Evolutionary conservation across 495 filamentous ascomycete species (phyloP).

Genomic region (Darksidea phi): DNA sequence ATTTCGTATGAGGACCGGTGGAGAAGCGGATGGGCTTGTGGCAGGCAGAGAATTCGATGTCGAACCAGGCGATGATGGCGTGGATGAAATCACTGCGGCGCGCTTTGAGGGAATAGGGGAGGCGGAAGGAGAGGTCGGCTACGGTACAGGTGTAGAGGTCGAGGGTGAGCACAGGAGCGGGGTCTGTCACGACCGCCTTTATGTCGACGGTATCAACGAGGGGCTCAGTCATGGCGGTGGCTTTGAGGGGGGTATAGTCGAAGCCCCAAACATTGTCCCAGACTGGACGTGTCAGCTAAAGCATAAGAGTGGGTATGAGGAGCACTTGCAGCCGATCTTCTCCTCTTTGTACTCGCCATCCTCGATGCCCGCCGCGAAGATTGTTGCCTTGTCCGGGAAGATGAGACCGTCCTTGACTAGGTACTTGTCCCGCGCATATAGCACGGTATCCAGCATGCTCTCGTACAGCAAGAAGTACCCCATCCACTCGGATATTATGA

Average conservation of each 20-base stretch:
- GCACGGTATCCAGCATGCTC: conserved; percentile 94
- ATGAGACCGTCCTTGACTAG: conserved; percentile 80
- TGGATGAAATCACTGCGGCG: conserved; percentile 89
- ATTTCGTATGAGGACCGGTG: conserved; percentile 51
- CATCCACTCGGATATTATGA: conserved; percentile 99
- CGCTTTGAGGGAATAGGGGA: conserved; percentile 67
- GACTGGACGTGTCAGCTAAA: conserved; percentile 50
- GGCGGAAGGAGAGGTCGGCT: conserved; percentile 73
- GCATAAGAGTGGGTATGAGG: neutral
- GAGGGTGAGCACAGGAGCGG: conserved; percentile 70
- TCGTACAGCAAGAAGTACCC: conserved; percentile 98
- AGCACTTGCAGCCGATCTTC: conserved; percentile 72
- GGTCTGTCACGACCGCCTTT: conserved; percentile 77
- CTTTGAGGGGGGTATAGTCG: conserved; percentile 82
- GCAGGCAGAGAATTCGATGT: conserved; percentile 95
- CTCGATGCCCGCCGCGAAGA: conserved; percentile 84
- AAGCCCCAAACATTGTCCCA: conserved; percentile 99
- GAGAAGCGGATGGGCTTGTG: conserved; percentile 54
- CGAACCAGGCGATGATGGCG: conserved; percentile 96
- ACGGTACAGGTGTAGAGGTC: conserved; percentile 76
- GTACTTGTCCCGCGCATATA: conserved; percentile 91
- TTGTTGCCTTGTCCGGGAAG: conserved; percentile 85
- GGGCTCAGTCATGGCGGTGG: conserved; percentile 77
- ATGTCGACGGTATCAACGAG: conserved; percentile 79
- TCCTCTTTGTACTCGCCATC: conserved; percentile 89